Percentiles rank a stretch among this genome's conserved stretches.
Conservation (phyloP, 2,329 filamentous ascomycete species). For the Arthrinium phaeospermum region DNA sequence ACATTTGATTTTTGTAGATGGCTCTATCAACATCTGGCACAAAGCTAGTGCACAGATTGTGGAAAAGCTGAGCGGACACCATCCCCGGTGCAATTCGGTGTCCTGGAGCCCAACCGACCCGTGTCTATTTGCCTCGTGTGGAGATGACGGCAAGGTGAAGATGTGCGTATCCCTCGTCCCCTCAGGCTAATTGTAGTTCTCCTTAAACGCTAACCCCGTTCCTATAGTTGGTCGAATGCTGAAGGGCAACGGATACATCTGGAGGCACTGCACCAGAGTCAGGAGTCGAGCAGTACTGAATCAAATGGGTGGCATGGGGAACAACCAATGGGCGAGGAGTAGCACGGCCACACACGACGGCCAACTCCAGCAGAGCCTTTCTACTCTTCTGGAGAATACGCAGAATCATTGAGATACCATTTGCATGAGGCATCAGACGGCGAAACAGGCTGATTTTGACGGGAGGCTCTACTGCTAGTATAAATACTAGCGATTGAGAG, state of each 20-base stretch:
- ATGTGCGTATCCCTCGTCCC: constrained; percentile 66
- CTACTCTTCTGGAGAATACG: background rate
- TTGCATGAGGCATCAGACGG: constrained; percentile 7
- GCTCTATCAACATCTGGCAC: constrained; percentile 86
- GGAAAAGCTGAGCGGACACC: constrained; percentile 77
- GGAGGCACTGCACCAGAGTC: constrained; percentile 23
- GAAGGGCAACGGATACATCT: constrained; percentile 35
- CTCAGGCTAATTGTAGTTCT: background rate
- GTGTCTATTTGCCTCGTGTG: constrained; percentile 86
- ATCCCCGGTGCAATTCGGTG: constrained; percentile 81
- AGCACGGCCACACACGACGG: background rate
- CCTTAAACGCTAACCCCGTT: constrained; percentile 28
- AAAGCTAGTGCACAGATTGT: constrained; percentile 79
- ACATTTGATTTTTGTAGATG: constrained; percentile 47
- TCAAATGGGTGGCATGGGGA: constrained; percentile 30
- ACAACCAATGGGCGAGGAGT: constrained; percentile 21
- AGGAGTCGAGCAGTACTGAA: constrained; percentile 27
- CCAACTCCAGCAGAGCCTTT: background rate
- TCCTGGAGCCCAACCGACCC: constrained; percentile 87
- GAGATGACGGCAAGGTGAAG: constrained; percentile 83
- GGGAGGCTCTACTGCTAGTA: background rate
- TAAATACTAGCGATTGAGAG: background rate
- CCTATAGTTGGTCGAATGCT: constrained; percentile 45
- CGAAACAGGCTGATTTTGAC: constrained; percentile 11
- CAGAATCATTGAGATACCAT: background rate